These are phyloP conservation scores for Venturia asperata DNA, from an alignment of 2,329 filamentous ascomycete genomes.

Conservation along the genomic window DNA sequence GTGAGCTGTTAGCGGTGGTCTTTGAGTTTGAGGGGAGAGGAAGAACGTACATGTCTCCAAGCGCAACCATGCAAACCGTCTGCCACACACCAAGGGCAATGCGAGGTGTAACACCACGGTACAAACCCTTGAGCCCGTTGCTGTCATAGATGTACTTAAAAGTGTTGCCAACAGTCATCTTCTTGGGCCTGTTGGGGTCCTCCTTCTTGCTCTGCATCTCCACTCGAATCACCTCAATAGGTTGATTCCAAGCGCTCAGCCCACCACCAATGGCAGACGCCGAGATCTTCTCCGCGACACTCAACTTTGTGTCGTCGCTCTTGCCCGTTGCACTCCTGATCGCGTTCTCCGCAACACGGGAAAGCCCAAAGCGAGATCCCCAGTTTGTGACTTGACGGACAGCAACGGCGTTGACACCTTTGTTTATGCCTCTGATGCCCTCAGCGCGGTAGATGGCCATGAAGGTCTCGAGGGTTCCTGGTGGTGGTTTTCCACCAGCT, in stretches of 20 bases:
- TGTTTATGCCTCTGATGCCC: conserved; percentile 94
- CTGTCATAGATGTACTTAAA: conserved; percentile 78
- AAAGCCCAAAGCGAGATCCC: conserved; percentile 92
- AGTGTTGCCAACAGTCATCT: conserved; percentile 88
- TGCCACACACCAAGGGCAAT: conserved; percentile 97
- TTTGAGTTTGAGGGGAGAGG: background rate
- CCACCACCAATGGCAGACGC: conserved; percentile 86
- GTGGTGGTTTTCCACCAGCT: conserved; percentile 71
- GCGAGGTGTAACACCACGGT: conserved; percentile 89
- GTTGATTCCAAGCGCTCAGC: conserved; percentile 97
- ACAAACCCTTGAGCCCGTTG: conserved; percentile 86
- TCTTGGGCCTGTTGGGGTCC: conserved; percentile 96
- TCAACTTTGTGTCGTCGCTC: conserved; percentile 69
- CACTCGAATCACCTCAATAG: conserved; percentile 98
- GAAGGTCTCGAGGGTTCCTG: conserved; percentile 90
- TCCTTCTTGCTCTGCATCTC: conserved; percentile 99
- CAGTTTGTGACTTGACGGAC: conserved; percentile 99
- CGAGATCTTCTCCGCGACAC: conserved; percentile 76
- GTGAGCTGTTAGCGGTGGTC: conserved; percentile 23
- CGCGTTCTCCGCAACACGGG: conserved; percentile 79
- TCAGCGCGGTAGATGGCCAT: conserved; percentile 95
- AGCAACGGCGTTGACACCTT: conserved; percentile 95
- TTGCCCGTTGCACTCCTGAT: conserved; percentile 77
- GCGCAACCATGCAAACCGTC: conserved; percentile 98
- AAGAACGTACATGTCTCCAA: conserved; percentile 84